Evolutionary conservation across 1,284 basidiomycete genomes (phyloP).

Genomic region (Leucoagaricus sp.): DNA sequence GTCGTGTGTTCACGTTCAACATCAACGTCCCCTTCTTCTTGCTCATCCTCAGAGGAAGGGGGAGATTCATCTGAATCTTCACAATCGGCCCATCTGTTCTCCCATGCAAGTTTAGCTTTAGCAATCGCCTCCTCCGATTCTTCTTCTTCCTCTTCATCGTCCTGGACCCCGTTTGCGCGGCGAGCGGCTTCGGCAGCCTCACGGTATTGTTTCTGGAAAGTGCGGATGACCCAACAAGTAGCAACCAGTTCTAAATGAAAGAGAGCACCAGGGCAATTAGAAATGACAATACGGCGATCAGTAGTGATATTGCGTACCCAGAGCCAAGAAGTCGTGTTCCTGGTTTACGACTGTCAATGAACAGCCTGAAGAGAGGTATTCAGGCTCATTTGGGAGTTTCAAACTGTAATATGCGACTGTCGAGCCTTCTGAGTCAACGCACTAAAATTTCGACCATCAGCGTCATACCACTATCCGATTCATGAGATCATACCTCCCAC

Average conservation of each 20-base stretch:
- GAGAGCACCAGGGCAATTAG: not conserved
- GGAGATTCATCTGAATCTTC: constrained; percentile 8
- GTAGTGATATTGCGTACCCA: not conserved
- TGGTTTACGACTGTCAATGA: constrained; percentile 1
- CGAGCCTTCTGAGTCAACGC: not conserved
- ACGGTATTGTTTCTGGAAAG: not conserved
- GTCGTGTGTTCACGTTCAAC: not conserved
- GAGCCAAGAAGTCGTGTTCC: not conserved
- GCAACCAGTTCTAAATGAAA: constrained; percentile 1
- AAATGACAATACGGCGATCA: not conserved
- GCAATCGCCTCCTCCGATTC: not conserved
- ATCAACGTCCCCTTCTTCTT: not conserved
- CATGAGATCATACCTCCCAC: constrained; percentile 5
- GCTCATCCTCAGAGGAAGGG: constrained; percentile 1
- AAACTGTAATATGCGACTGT: constrained; percentile 9
- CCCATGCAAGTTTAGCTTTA: not conserved
- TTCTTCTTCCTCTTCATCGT: not conserved
- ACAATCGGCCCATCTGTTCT: constrained; percentile 6
- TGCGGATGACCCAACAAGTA: constrained; percentile 1
- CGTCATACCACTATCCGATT: not conserved
- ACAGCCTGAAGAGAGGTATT: constrained; percentile 5
- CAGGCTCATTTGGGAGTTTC: constrained; percentile 4
- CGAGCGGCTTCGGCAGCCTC: not conserved
- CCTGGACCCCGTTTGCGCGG: not conserved
- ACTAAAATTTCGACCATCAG: not conserved